Conservation (phyloP, 2,329 filamentous ascomycete genomes). For the Botrytis elliptica region DNA sequence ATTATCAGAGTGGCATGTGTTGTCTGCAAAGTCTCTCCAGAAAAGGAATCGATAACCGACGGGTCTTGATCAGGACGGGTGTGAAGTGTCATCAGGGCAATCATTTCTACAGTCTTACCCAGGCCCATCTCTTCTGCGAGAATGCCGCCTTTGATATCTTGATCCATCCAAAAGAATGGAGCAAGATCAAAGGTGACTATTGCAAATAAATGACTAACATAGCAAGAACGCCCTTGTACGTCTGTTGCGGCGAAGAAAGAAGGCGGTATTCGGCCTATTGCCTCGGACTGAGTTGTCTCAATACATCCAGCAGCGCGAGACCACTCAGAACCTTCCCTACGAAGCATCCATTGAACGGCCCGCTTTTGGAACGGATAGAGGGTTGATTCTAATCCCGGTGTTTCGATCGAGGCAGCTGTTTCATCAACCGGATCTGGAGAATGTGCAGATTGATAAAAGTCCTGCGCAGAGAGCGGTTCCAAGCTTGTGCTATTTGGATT, state of each 20-base stretch:
- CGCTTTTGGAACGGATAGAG: slow-evolving; percentile 73
- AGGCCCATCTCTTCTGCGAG: slow-evolving; percentile 82
- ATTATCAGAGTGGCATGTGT: slow-evolving; percentile 62
- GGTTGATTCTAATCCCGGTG: slow-evolving; percentile 48
- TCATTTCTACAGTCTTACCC: slow-evolving; percentile 76
- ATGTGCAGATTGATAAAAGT: slow-evolving; percentile 70
- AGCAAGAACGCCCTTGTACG: slow-evolving; percentile 47
- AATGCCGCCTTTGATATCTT: slow-evolving; percentile 46
- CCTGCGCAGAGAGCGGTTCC: slow-evolving; percentile 47
- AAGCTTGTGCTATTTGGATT: slow-evolving; percentile 26
- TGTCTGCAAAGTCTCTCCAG: slow-evolving; percentile 45
- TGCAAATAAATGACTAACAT: slow-evolving; percentile 63
- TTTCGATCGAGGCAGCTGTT: slow-evolving; percentile 42
- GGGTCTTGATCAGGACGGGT: slow-evolving; percentile 39
- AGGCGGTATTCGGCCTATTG: slow-evolving; percentile 24
- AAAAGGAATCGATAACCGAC: slow-evolving; percentile 42
- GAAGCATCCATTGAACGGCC: slow-evolving; percentile 68
- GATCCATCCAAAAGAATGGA: slow-evolving; percentile 46
- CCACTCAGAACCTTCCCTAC: slow-evolving; percentile 62
- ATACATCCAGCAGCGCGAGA: slow-evolving; percentile 21
- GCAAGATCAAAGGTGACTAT: slow-evolving; percentile 52
- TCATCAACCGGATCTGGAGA: slow-evolving; percentile 52
- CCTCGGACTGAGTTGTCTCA: not conserved
- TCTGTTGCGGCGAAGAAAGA: slow-evolving; percentile 50
- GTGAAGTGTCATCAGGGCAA: slow-evolving; percentile 68